These are phyloP conservation scores for Fraxinus platypoda DNA, from an alignment of 305 asterid genomes.

Conservation along the genomic window DNA sequence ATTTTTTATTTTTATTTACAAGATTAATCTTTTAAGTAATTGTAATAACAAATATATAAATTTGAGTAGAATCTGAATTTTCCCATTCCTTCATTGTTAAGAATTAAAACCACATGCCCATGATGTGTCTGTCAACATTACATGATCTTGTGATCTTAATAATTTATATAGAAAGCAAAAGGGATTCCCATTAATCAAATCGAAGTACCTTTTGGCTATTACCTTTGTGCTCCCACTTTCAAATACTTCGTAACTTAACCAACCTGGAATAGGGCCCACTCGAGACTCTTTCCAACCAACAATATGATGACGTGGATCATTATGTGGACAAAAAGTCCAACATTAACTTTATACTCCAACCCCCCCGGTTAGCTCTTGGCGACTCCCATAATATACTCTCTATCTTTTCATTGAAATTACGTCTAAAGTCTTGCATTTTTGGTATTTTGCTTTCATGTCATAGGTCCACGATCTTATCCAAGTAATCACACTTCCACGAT, in stretches of 20 bases:
- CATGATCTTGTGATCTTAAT: slow-evolving; percentile 23
- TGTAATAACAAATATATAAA: background rate
- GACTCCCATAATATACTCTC: slow-evolving; percentile 36
- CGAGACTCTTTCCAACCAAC: slow-evolving; percentile 29
- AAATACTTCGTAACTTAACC: slow-evolving; percentile 44
- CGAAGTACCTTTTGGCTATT: slow-evolving; percentile 44
- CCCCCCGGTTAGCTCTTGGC: slow-evolving; percentile 43
- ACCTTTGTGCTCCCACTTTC: slow-evolving; percentile 55
- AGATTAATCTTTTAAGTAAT: background rate
- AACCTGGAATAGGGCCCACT: slow-evolving; percentile 44
- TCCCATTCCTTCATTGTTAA: slow-evolving; percentile 28
- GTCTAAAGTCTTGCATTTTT: slow-evolving; percentile 3
- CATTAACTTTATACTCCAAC: slow-evolving; percentile 44
- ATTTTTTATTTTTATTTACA: too few species aligned
- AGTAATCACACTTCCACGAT: background rate
- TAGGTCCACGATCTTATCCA: background rate
- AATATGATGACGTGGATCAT: slow-evolving; percentile 41
- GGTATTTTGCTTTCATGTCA: background rate
- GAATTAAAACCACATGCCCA: slow-evolving; percentile 29
- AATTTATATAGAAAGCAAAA: slow-evolving; percentile 10
- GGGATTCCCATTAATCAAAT: slow-evolving; percentile 33
- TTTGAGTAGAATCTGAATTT: background rate
- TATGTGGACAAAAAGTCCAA: slow-evolving; percentile 65
- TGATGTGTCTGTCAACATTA: slow-evolving; percentile 28
- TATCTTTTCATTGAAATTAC: slow-evolving; percentile 13